Evolutionary conservation across 2,329 filamentous ascomycete genomes (phyloP).

Genomic region (Nannizziopsis barbatae): DNA sequence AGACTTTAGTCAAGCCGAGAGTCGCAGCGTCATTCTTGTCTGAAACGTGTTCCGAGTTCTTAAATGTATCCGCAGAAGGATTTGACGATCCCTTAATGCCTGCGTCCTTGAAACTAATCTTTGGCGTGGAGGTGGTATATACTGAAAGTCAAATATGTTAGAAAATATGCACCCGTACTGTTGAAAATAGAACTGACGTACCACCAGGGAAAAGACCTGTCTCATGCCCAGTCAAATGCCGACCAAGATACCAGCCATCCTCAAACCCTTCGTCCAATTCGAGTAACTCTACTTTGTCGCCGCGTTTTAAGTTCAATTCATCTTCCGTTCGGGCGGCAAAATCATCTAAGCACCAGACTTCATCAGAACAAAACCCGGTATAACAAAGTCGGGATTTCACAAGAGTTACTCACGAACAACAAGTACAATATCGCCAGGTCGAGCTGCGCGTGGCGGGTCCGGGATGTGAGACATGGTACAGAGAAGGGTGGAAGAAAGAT

Average conservation of each 20-base stretch:
- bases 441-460: conserved; percentile 28
- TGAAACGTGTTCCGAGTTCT: neutral
- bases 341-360: conserved; percentile 54
- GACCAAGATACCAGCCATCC: conserved; percentile 55
- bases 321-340: conserved; percentile 85
- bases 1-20: conserved; percentile 26
- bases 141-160: conserved; percentile 23
- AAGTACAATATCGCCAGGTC: conserved; percentile 34
- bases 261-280: conserved; percentile 57
- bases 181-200: conserved; percentile 19
- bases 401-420: conserved; percentile 34
- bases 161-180: conserved; percentile 7
- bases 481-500: neutral
- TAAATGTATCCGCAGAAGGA: neutral
- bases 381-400: conserved; percentile 7
- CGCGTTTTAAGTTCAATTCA: conserved; percentile 78
- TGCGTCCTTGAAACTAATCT: conserved; percentile 13
- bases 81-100: conserved; percentile 10
- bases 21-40: conserved; percentile 17
- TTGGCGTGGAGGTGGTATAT: conserved; percentile 21
- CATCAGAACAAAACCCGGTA: conserved; percentile 12
- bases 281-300: conserved; percentile 52
- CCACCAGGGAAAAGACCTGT: conserved; percentile 41
- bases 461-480: conserved; percentile 24
- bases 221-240: conserved; percentile 32